These are phyloP conservation scores for Epicoccum sorghinum DNA, from an alignment of 2,329 filamentous ascomycete genomes.

Conservation along the genomic window DNA sequence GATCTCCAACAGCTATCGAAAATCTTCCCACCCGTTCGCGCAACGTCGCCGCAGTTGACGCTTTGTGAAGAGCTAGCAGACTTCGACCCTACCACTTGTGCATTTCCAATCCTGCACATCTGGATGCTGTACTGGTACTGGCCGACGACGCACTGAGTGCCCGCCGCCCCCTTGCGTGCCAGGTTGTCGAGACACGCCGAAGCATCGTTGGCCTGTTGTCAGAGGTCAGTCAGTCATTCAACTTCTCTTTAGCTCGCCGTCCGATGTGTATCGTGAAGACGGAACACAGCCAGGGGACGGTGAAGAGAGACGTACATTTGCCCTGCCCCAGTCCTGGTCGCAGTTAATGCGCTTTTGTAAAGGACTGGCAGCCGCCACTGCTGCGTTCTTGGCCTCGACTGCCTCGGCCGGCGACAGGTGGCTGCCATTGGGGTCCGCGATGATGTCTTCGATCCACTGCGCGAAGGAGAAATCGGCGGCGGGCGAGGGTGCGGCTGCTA, in stretches of 20 bases:
- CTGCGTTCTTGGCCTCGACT: not conserved
- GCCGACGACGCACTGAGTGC: not conserved
- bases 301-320: not conserved
- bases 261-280: no score
- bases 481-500: not conserved
- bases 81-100: not conserved
- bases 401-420: not conserved
- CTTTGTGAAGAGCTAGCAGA: not conserved
- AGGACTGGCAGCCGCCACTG: not conserved
- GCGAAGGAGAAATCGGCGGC: not conserved
- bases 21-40: not conserved
- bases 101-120: not conserved
- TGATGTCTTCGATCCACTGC: not conserved
- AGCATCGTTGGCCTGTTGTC: not conserved
- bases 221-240: no score
- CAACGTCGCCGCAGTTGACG: not conserved
- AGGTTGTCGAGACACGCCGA: not conserved
- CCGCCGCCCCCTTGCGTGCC: not conserved
- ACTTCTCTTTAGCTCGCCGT: no score
- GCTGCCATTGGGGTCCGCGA: not conserved
- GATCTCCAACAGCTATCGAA: not conserved
- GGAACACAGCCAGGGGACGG: not conserved
- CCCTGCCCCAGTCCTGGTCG: not conserved
- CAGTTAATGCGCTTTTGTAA: not conserved
- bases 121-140: not conserved